Conservation (phyloP, 805 yeast species). For the Candida insectalens region DNA sequence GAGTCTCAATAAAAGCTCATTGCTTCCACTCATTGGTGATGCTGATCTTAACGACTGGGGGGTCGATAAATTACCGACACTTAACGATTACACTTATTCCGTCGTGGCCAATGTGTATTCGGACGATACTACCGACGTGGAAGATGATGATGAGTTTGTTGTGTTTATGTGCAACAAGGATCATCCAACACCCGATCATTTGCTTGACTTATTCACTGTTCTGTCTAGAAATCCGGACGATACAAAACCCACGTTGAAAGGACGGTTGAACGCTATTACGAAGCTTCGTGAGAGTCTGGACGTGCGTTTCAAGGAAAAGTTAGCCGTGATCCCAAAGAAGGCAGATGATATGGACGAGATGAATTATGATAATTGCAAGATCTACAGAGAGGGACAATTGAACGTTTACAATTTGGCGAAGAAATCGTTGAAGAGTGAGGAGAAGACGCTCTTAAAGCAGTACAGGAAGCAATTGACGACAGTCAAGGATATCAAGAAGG, state of each 20-base stretch:
- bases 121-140: neutral
- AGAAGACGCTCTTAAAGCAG: slow-evolving; percentile 29
- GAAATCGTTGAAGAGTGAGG: slow-evolving; percentile 29
- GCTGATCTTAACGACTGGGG: slow-evolving; percentile 9
- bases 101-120: slow-evolving; percentile 5
- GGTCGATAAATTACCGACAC: slow-evolving; percentile 14
- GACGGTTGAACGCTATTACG: slow-evolving; percentile 52
- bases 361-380: slow-evolving; percentile 17
- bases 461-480: slow-evolving; percentile 18
- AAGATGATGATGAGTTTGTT: slow-evolving; percentile 2
- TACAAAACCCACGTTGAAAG: slow-evolving; percentile 33
- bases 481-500: slow-evolving; percentile 15
- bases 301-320: slow-evolving; percentile 27
- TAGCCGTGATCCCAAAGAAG: slow-evolving; percentile 8
- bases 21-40: neutral
- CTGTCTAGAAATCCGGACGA: slow-evolving; percentile 43
- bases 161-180: slow-evolving; percentile 19
- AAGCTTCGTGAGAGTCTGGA: slow-evolving; percentile 45
- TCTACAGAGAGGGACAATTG: slow-evolving; percentile 33
- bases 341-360: slow-evolving; percentile 2
- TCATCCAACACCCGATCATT: slow-evolving; percentile 31
- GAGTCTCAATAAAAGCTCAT: slow-evolving; percentile 34
- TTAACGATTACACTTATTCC: slow-evolving; percentile 21
- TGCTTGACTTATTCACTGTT: slow-evolving; percentile 44
- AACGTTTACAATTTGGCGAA: slow-evolving; percentile 28